Percentiles rank a stretch among this genome's conserved stretches.
These are phyloP conservation scores for Botrytis pseudocinerea DNA, from an alignment of 2,329 filamentous ascomycete species.

Conservation along the genomic window DNA sequence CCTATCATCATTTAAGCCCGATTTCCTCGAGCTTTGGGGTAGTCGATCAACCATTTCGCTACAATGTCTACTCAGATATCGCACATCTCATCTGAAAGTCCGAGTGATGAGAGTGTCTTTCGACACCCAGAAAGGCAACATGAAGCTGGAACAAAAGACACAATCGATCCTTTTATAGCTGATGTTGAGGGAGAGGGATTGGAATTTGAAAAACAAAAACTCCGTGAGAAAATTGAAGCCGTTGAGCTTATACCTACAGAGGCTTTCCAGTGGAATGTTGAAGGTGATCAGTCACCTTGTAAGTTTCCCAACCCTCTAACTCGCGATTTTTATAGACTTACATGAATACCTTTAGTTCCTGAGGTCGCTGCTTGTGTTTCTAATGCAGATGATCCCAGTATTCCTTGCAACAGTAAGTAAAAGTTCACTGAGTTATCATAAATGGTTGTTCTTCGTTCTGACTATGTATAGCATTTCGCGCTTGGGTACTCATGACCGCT, in stretches of 20 bases:
- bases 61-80: not conserved
- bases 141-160: not conserved
- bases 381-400: constrained; percentile 8
- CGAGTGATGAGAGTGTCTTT: not conserved
- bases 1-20: not conserved
- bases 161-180: not conserved
- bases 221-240: not conserved
- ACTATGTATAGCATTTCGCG: constrained; percentile 49
- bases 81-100: not conserved
- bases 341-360: not conserved
- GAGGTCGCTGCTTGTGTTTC: constrained; percentile 12
- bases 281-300: constrained; percentile 13
- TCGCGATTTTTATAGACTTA: not conserved
- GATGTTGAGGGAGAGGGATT: constrained; percentile 4
- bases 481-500: constrained; percentile 60
- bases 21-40: not conserved
- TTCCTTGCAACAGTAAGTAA: constrained; percentile 4
- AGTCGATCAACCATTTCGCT: not conserved
- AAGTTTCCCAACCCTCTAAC: not conserved
- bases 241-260: constrained; percentile 11
- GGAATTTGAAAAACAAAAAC: not conserved
- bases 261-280: constrained; percentile 6
- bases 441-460: not conserved
- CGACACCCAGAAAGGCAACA: no score
- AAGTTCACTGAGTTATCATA: no score